These are phyloP conservation scores for Pseudozyma flocculosa DNA, from an alignment of 1,284 basidiomycete species.

Conservation along the genomic window DNA sequence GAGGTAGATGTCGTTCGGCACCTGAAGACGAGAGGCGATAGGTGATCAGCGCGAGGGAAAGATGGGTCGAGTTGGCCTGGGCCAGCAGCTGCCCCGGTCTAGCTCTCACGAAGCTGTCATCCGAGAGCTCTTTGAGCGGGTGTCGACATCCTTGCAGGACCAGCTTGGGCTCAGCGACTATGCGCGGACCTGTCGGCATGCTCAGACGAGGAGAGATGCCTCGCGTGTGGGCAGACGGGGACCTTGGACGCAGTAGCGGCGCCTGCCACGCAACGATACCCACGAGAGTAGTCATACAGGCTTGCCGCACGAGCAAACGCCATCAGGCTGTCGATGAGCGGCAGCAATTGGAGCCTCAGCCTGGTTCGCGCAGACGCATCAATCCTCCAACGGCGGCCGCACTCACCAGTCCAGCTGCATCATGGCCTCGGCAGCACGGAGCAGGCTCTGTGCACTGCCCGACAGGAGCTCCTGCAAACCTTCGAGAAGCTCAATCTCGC, in stretches of 20 bases:
- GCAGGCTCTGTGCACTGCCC: slow-evolving; percentile 2
- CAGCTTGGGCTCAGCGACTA: slow-evolving; percentile 19
- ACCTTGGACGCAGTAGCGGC: no score
- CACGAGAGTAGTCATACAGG: slow-evolving; percentile 19
- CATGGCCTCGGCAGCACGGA: not conserved
- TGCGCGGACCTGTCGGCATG: slow-evolving; percentile 17
- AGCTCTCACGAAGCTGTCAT: slow-evolving; percentile 32
- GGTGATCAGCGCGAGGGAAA: not conserved
- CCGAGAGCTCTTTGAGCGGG: slow-evolving; percentile 24
- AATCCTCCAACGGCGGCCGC: no score
- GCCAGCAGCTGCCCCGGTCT: no score
- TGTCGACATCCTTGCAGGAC: slow-evolving; percentile 23
- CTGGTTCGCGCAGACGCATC: not conserved
- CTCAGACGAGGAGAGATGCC: no score
- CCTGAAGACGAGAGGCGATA: slow-evolving; percentile 5
- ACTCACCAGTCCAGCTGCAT: slow-evolving; percentile 30
- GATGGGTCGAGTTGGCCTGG: no score
- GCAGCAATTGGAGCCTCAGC: not conserved
- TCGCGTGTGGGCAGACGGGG: no score
- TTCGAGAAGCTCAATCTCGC: slow-evolving; percentile 32
- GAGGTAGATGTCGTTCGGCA: slow-evolving; percentile 31
- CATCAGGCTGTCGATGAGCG: slow-evolving; percentile 9
- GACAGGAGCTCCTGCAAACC: slow-evolving; percentile 11
- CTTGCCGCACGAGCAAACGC: slow-evolving; percentile 26
- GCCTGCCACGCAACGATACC: no score